These are phyloP conservation scores for Malbranchea cinnamomea DNA, from an alignment of 2,329 filamentous ascomycete species.

Conservation along the genomic window DNA sequence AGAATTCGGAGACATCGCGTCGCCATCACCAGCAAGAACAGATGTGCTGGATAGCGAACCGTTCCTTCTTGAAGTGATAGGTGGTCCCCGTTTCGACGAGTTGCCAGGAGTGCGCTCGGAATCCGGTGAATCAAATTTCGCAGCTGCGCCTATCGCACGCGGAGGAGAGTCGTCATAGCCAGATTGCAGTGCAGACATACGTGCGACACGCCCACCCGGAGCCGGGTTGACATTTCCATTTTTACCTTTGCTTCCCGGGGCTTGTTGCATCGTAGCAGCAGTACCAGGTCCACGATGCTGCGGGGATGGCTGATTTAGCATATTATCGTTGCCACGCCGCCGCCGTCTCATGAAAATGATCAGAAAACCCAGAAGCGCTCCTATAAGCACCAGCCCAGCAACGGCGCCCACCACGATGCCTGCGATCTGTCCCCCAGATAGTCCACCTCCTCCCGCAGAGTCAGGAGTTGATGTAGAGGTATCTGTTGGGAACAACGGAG, in stretches of 20 bases:
- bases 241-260: slow-evolving; percentile 16
- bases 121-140: slow-evolving; percentile 33
- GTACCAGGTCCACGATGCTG: slow-evolving; percentile 29
- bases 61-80: slow-evolving; percentile 47
- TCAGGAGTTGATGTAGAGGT: slow-evolving; percentile 47
- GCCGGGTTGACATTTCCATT: slow-evolving; percentile 54
- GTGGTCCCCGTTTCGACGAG: slow-evolving; percentile 37
- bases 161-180: slow-evolving; percentile 44
- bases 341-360: slow-evolving; percentile 36
- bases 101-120: slow-evolving; percentile 60
- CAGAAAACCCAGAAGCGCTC: slow-evolving; percentile 42
- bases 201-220: slow-evolving; percentile 76
- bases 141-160: slow-evolving; percentile 36
- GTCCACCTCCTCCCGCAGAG: slow-evolving; percentile 28
- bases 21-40: slow-evolving; percentile 50
- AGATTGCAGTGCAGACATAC: slow-evolving; percentile 87
- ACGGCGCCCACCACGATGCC: slow-evolving; percentile 77
- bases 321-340: slow-evolving; percentile 35
- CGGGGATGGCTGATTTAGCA: slow-evolving; percentile 83
- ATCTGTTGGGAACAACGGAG: slow-evolving; percentile 45
- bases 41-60: slow-evolving; percentile 85
- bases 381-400: slow-evolving; percentile 53
- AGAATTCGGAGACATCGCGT: slow-evolving; percentile 53
- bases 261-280: slow-evolving; percentile 24
- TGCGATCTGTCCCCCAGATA: slow-evolving; percentile 60